These are phyloP conservation scores for Lachancea waltii DNA, from an alignment of 805 yeast genomes.

Conservation along the genomic window DNA sequence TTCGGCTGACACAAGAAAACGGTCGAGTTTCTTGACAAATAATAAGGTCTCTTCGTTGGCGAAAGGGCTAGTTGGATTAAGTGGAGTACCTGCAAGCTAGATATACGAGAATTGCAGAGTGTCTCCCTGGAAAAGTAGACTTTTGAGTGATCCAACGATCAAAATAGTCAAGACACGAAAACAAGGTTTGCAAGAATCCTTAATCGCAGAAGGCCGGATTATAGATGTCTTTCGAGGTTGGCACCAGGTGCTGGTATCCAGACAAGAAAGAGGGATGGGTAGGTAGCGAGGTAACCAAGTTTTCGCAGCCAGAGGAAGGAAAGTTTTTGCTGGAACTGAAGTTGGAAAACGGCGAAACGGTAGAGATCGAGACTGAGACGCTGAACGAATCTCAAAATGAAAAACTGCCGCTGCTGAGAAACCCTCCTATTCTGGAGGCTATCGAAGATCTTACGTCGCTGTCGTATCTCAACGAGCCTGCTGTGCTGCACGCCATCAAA, in stretches of 20 bases:
- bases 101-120: too few relatives aligned
- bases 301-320: constrained; percentile 32
- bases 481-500: constrained; percentile 88
- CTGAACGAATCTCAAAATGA: constrained; percentile 25
- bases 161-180: too few relatives aligned
- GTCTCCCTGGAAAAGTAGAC: too few relatives aligned
- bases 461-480: constrained; percentile 92
- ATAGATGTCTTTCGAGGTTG: constrained; percentile 40
- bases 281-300: constrained; percentile 54
- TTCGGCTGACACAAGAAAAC: neutral
- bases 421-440: constrained; percentile 87
- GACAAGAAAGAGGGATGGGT: constrained; percentile 66
- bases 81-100: too few relatives aligned
- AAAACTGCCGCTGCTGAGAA: constrained; percentile 72
- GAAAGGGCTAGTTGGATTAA: too few relatives aligned
- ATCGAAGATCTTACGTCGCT: constrained; percentile 91
- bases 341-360: constrained; percentile 44
- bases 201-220: too few relatives aligned
- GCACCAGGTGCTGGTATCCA: constrained; percentile 74
- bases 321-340: constrained; percentile 46
- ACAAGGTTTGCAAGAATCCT: too few relatives aligned
- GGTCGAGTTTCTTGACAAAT: neutral
- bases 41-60: neutral
- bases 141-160: too few relatives aligned
- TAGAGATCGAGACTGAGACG: constrained; percentile 42